These are phyloP conservation scores for Hemerocallis citrina DNA, from an alignment of 106 monocot species.

Conservation along the genomic window DNA sequence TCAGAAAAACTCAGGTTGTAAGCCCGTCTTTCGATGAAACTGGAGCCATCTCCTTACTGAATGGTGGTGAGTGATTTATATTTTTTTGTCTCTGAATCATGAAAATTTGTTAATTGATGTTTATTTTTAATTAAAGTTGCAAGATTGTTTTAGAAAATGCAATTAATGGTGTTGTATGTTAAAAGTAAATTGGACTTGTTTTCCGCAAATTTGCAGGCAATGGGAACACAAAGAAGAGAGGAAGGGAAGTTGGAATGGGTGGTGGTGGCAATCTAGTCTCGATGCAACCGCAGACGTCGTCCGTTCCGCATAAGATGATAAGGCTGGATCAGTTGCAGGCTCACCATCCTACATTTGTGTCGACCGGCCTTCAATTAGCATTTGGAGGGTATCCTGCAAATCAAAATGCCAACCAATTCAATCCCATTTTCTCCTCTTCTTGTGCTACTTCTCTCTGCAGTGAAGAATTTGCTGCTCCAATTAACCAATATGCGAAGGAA, in stretches of 20 bases:
- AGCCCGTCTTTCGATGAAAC: too few relatives aligned
- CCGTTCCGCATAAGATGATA: background rate
- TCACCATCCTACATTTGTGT: background rate
- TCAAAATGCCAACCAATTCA: background rate
- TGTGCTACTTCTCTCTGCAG: background rate
- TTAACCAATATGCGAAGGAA: background rate
- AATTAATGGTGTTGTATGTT: too few relatives aligned
- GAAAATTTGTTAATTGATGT: too few relatives aligned
- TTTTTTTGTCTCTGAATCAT: too few relatives aligned
- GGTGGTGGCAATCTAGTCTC: background rate
- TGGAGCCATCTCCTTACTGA: too few relatives aligned
- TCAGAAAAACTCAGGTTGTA: background rate
- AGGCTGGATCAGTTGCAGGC: background rate
- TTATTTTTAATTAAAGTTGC: too few relatives aligned
- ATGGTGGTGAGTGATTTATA: too few relatives aligned
- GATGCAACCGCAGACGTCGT: background rate
- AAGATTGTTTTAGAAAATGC: too few relatives aligned
- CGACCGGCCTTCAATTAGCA: slow-evolving; percentile 1
- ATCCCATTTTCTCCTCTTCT: background rate
- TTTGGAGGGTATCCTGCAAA: background rate
- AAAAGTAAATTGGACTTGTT: too few relatives aligned
- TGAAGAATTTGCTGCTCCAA: background rate
- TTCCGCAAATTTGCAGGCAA: background rate
- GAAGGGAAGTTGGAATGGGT: background rate
- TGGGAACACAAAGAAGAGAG: background rate